Base-by-base conservation (phyloP, 1,139 yeast genomes). In the Lodderomyces beijingensis region DNA sequence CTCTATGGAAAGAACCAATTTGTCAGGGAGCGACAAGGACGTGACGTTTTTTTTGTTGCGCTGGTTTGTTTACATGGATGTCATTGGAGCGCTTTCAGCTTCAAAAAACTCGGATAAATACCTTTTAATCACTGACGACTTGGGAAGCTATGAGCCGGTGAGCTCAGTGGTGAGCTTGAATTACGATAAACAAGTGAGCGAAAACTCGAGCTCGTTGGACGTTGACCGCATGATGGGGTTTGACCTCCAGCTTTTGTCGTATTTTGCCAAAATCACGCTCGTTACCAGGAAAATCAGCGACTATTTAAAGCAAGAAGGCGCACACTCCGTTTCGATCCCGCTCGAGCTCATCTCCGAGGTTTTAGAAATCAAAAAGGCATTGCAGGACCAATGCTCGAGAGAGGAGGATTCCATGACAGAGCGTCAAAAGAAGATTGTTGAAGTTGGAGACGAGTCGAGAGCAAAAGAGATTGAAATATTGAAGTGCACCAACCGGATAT, bases 21-120 rank as follows among this genome's bases (percentile, higher is more conserved):
- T 43, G 19, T 35, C 48, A 5, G 50, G 51, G 4, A 44, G 44
- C 2, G 71, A 66, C 40, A 49, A 63, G 30, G 62, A 76, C 42
- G 63, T 79, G 8, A 57, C 77, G 1, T 79, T 67, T 43, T 83
- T 84, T 46, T 57, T 84, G 35, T 65, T 77, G 49, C 58, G 91
- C 36, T 79, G 89, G 83, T 79, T 78, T 48, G 82, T 80, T 0
- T 84, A 80, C 45, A 62, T 80, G 30, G 89, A 82, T 46, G 76
- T 80, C 1, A 68, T 83, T 24, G 86, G 88, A 0, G 72, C 80
- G 1, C 56, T 82, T 16, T 60, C 70, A 1, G 55, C 71, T 7
- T 59, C 73, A 5, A 50, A 50, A 21, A 51, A 57, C 27, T 41
- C 62, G 0, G 54, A 53, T 18, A 51, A 54, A 27, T 61, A 62